A percentile compares a stretch with the other conserved stretches of the same genome.
Conservation (phyloP, 2,329 filamentous ascomycete species). For the Onygenales sp. region DNA sequence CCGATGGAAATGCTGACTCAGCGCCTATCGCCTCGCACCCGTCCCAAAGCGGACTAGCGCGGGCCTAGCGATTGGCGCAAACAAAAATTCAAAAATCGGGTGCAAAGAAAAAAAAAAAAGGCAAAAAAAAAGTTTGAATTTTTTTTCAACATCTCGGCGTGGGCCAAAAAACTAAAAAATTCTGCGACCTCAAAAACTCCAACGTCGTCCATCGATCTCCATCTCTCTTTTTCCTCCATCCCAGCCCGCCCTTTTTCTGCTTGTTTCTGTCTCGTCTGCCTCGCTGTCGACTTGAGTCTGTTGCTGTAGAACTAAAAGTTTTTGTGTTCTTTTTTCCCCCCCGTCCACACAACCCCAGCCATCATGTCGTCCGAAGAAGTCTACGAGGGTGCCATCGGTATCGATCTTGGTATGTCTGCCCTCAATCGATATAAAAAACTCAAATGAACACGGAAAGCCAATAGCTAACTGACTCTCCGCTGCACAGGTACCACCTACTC, state of each 20-base stretch:
- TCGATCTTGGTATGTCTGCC: constrained; percentile 79
- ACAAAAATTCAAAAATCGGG: constrained; percentile 4
- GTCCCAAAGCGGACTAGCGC: constrained; percentile 1
- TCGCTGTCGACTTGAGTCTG: neutral
- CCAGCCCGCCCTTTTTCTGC: constrained; percentile 1
- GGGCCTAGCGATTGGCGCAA: constrained; percentile 1
- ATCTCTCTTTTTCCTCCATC: constrained; percentile 3
- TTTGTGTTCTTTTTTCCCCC: too few species aligned
- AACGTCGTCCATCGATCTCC: neutral
- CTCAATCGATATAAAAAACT: constrained; percentile 1
- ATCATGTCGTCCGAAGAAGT: constrained; percentile 87
- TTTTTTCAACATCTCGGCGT: neutral
- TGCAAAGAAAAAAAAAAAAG: constrained; percentile 1
- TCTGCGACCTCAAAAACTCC: neutral
- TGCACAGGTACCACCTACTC: constrained; percentile 92
- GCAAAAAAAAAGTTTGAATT: neutral
- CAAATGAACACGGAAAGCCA: constrained; percentile 8
- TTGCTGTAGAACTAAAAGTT: too few species aligned
- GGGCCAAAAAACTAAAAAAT: neutral
- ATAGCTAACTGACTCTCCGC: constrained; percentile 4
- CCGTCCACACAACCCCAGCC: constrained; percentile 11
- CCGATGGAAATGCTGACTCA: neutral
- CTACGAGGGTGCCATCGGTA: constrained; percentile 99
- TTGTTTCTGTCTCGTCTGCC: neutral
- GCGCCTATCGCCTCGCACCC: neutral